Conservation (phyloP, 306 rosid species). For the Lathyrus sativus region DNA sequence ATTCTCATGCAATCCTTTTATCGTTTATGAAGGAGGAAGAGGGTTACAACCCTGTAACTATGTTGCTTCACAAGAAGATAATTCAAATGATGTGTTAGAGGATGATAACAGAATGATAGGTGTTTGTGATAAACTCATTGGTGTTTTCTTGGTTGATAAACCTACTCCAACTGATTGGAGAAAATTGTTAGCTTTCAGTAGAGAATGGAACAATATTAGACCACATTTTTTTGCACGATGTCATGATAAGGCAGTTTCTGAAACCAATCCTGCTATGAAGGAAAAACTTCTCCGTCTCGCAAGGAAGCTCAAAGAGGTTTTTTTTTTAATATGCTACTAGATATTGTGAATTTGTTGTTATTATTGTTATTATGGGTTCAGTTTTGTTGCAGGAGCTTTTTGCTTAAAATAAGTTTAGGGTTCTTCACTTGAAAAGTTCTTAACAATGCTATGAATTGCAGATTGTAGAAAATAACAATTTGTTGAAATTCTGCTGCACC, state of each 20-base stretch:
- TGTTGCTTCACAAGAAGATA: slow-evolving; percentile 36
- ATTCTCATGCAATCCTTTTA: neutral
- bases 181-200: slow-evolving; percentile 81
- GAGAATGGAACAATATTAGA: slow-evolving; percentile 68
- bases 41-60: slow-evolving; percentile 29
- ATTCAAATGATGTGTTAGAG: slow-evolving; percentile 40
- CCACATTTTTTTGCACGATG: slow-evolving; percentile 74
- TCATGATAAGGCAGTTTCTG: slow-evolving; percentile 56
- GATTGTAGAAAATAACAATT: neutral
- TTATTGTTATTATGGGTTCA: neutral
- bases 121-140: slow-evolving; percentile 87
- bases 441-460: neutral
- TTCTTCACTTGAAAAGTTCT: neutral
- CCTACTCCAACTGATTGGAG: slow-evolving; percentile 88
- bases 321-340: slow-evolving; percentile 6
- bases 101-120: slow-evolving; percentile 55
- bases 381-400: neutral
- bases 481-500: neutral
- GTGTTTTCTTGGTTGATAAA: slow-evolving; percentile 87
- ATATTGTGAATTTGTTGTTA: neutral
- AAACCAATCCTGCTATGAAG: slow-evolving; percentile 64
- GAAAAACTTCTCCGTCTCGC: slow-evolving; percentile 75
- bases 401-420: neutral
- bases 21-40: slow-evolving; percentile 35
- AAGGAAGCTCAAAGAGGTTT: slow-evolving; percentile 88